Evolutionary conservation across 2,329 filamentous ascomycete genomes (phyloP), one percentile per base, ranked within the genome.

Genomic region (Exophiala sideris): DNA sequence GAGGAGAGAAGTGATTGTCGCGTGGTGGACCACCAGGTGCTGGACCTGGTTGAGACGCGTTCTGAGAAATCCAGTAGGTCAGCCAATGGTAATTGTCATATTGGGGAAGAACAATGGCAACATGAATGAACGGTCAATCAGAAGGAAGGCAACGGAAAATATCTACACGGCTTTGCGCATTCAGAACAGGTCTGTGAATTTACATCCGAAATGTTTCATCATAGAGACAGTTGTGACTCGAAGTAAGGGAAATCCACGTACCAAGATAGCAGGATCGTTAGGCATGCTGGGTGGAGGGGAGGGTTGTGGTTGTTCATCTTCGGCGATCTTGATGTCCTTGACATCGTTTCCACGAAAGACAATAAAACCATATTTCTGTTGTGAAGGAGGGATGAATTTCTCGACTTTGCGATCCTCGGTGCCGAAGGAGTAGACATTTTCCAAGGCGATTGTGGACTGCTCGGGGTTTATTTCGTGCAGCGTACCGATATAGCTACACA

Each of bases 111-210:
- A 18, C 12, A 52, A 29, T 18, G 41, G 16, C 48, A 39, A 18
- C 29, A 54, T 36, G 33, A 39, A n/a, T 18, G 39, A 57, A 60
- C 66, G 47, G 70, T 64, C 49, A 68, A 85, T 96, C 91, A 96
- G 91, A 96, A 96, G 91, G 91, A 96, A 96, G 91, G 91, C 91
- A 96, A 96, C 91, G 91, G 91, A 96, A 96, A 86, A 88, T 84
- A 76, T 96, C 91, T 86, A 95, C 91, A 96, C 78, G 82, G 81
- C 87, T 79, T 90, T 95, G 91, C 91, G 90, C 90, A 88, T 87
- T 87, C 88, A 87, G 86, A 84, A 81, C 83, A 82, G 79, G 80
- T 83, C 79, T 81, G 76, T 77, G 69, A 59, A 68, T 95, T 95
- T 89, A 94, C 89, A 96, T 96, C 91, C 91, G 91, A 82, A 87